Evolutionary conservation across 2,329 filamentous ascomycete species (phyloP).

Genomic region (Fusarium pininemorale): DNA sequence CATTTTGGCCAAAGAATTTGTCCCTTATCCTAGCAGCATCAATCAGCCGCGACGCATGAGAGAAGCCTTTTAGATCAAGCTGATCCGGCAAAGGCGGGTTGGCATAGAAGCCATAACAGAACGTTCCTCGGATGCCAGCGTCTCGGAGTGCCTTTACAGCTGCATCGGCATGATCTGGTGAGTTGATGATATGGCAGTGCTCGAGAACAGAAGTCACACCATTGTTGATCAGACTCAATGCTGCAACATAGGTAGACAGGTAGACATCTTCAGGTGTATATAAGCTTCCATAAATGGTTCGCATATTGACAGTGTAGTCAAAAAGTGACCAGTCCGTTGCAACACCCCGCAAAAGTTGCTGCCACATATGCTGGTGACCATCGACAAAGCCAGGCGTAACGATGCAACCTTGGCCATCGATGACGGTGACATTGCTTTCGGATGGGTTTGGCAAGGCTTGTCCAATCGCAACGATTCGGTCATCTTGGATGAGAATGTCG

Average conservation of each 20-base stretch:
- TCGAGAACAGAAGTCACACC: background rate
- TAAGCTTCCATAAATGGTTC: background rate
- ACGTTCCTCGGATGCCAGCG: background rate
- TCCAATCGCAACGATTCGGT: background rate
- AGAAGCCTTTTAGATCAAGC: background rate
- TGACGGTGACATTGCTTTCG: background rate
- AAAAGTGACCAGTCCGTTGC: background rate
- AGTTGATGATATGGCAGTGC: background rate
- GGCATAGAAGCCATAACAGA: background rate
- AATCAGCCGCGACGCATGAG: background rate
- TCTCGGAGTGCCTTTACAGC: background rate
- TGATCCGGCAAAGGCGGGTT: background rate
- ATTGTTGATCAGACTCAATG: background rate
- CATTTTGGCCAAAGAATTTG: background rate
- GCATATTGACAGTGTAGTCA: background rate
- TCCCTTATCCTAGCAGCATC: background rate
- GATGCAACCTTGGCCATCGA: background rate
- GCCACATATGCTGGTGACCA: background rate
- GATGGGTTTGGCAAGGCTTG: background rate
- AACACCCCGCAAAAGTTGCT: background rate
- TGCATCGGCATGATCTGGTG: background rate
- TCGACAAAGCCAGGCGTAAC: background rate
- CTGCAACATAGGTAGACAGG: background rate
- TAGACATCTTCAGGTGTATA: background rate
- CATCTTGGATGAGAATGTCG: background rate